Evolutionary conservation across 2,329 filamentous ascomycete genomes (phyloP), one percentile per base, ranked within the genome.

Genomic region (Pochonia chlamydosporia): DNA sequence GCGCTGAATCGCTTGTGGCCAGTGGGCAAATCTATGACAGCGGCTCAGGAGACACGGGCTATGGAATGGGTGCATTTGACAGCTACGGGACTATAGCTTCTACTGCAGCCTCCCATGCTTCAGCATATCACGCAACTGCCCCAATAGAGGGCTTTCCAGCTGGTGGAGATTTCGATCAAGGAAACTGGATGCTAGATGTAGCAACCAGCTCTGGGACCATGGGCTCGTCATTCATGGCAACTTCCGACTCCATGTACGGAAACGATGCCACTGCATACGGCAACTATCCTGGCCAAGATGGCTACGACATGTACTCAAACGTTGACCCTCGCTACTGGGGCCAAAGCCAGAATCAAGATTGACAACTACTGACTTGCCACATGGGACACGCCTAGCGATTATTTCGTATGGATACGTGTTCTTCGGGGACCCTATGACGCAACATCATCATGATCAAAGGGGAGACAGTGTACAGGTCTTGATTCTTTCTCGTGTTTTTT

Each of bases 221-320:
- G 18, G 4, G 8, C 18, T 9, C 31, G 2, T 24, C 39, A 8
- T 48, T 40, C 13, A 24, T 33, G 23, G 33, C 5, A 33, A 25
- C 40, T 5, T 35, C 46, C 13, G 31, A 35, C 3, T 7, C 24
- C 2, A 20, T 40, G 7, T 48, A 43, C 20, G 25, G 36, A 20
- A 9, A 37, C 13, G 25, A 43, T 14, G 31, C 10, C 7, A 10
- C n/a, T 9, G 40, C 18, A 14, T 40, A 35, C 25, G 21, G 14
- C 33, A 26, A 48, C 20, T 48, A 39, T 21, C 40, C 46, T 31
- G n/a, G 40, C 4, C 40, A 48, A 3, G 16, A 13, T 4, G 14
- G 23, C 8, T 48, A 43, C 46, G 40, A 40, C 7, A 41, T 35
- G 11, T 48, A 44, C 20, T 7, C 31, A 20, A 35, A 39, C 18